These are phyloP conservation scores for Kluyveromyces wickerhamii DNA, from an alignment of 805 yeast species.

Conservation along the genomic window DNA sequence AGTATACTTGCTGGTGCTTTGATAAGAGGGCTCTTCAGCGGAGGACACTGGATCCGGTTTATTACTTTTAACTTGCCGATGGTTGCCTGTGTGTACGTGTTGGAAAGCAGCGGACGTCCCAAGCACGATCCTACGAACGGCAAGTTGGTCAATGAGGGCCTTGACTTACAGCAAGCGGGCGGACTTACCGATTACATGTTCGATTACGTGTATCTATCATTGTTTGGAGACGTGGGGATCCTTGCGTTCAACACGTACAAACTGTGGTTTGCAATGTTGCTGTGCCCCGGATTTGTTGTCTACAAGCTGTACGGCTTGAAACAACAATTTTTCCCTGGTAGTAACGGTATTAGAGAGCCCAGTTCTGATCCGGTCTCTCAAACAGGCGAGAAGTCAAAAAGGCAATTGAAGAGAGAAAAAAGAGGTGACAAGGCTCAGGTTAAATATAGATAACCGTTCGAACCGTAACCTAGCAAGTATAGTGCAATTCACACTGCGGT, in stretches of 20 bases:
- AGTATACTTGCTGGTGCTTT: slow-evolving; percentile 20
- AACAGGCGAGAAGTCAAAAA: slow-evolving; percentile 27
- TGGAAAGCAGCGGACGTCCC: slow-evolving; percentile 48
- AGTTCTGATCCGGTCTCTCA: not conserved
- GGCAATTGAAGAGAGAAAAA: slow-evolving; percentile 35
- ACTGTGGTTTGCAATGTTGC: slow-evolving; percentile 38
- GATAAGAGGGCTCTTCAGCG: slow-evolving; percentile 30
- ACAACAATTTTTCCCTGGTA: slow-evolving; percentile 19
- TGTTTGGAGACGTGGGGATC: slow-evolving; percentile 40
- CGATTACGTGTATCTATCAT: slow-evolving; percentile 46
- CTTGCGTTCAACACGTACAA: slow-evolving; percentile 38
- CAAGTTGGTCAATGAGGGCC: slow-evolving; percentile 38
- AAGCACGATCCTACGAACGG: slow-evolving; percentile 27
- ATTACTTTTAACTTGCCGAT: slow-evolving; percentile 26
- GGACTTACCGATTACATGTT: slow-evolving; percentile 49
- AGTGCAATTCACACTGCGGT: slow-evolving; percentile 9
- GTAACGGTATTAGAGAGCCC: slow-evolving; percentile 2
- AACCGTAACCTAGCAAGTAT: not conserved
- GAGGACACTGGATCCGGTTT: slow-evolving; percentile 15
- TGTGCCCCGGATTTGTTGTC: slow-evolving; percentile 33
- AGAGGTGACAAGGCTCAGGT: slow-evolving; percentile 32
- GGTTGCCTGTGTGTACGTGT: slow-evolving; percentile 33
- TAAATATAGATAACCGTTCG: slow-evolving; percentile 32
- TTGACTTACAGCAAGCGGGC: slow-evolving; percentile 37
- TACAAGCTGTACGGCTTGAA: slow-evolving; percentile 38